Percentiles rank a stretch among this genome's conserved stretches.
Conservation (phyloP, 164 flowering plant genomes). For the Stephania yunnanensis region DNA sequence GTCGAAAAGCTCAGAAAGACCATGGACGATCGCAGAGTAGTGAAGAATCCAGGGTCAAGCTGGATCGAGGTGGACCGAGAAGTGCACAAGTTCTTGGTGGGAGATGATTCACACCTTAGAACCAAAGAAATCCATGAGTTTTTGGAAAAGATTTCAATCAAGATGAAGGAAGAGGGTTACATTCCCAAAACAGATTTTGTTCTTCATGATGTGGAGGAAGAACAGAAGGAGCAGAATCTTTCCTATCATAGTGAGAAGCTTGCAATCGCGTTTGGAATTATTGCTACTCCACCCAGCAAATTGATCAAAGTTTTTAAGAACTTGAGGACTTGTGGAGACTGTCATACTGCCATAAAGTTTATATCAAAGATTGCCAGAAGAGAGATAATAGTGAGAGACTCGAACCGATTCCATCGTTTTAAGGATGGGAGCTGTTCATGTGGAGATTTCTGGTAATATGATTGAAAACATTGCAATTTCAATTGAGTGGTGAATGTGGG, state of each 20-base stretch:
- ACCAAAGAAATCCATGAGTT: constrained; percentile 22
- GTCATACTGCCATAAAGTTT: constrained; percentile 25
- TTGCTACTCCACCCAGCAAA: constrained; percentile 29
- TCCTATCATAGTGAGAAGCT: constrained; percentile 32
- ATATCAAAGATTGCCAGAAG: constrained; percentile 27
- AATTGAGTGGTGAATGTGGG: too few species aligned
- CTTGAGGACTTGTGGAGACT: constrained; percentile 31
- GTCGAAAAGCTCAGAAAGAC: constrained; percentile 22
- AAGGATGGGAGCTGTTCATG: constrained; percentile 31
- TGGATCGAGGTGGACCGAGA: constrained; percentile 25
- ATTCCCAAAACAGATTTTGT: constrained; percentile 30
- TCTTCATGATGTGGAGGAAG: constrained; percentile 33
- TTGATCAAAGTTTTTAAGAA: constrained; percentile 32
- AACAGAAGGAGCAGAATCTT: constrained; percentile 33
- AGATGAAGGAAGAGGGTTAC: constrained; percentile 35
- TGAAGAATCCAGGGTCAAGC: constrained; percentile 32
- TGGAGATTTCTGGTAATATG: constrained; percentile 27
- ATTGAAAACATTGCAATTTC: background rate
- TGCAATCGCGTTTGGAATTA: constrained; percentile 33
- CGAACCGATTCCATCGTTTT: constrained; percentile 29
- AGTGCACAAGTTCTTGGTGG: constrained; percentile 24
- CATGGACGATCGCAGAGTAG: constrained; percentile 24
- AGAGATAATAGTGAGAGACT: constrained; percentile 29
- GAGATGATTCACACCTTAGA: constrained; percentile 27
- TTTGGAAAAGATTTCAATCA: constrained; percentile 22